Base-by-base conservation (phyloP, 768 basidiomycete species). In the Serendipita sp. region DNA sequence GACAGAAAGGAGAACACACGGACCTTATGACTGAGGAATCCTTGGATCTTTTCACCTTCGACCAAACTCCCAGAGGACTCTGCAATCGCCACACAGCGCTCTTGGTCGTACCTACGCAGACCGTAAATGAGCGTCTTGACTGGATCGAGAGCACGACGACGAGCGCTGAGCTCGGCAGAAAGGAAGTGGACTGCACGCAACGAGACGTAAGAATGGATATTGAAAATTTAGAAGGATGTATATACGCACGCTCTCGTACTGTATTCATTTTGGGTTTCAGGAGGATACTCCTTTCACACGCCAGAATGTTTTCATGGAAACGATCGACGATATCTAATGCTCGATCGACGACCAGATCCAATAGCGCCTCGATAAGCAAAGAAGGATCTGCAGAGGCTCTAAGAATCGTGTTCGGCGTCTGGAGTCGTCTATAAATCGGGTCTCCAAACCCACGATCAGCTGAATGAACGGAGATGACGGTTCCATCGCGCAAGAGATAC, bases 141-240 rank as follows among this genome's bases (percentile, higher is more conserved):
- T 0, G 87, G 87, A 38, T 82, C 83, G 14, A 88, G 75, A 1
- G 85, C 86, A 22, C 85, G 80, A 68, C 86, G 87, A 70, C 85
- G 84, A 50, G 87, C 73, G 63, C 82, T 83, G 3, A 90, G 76
- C 66, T 90, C 86, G 16, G 84, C 85, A 44, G 83, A 83, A 20
- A 88, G 75, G 63, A 90, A 85, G 67, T 88, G 87, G 43, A 90
- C 85, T 86, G 65, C 11, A 28, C 31, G 20, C 42, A 38, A 38
- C 34, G 34, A 38, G 34, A 38, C 34, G 14, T 38, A 5, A 38
- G 34, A 14, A 38, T 14, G 14, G 7, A 5, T 7, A 28, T 48
- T 11, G 53, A 26, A 28, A 4, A 26, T 3, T n/a, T 20, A 38
- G 4, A 38, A 38, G 11, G 11, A 26, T 53, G 26, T 42, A 34